These are phyloP conservation scores for Teratosphaeria nubilosa DNA, from an alignment of 2,329 filamentous ascomycete species.

Conservation along the genomic window DNA sequence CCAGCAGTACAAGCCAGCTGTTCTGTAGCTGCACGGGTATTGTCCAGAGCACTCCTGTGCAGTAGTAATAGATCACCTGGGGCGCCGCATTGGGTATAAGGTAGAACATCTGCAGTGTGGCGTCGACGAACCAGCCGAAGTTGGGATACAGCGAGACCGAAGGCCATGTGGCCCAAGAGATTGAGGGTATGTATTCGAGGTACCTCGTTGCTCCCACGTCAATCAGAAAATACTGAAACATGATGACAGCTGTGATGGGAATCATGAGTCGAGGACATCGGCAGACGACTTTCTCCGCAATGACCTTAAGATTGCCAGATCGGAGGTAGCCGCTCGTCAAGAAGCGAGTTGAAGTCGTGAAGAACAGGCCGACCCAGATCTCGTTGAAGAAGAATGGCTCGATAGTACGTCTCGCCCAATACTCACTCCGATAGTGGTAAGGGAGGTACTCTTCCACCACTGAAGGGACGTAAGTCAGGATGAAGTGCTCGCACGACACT, in stretches of 20 bases:
- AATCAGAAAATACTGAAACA: constrained; percentile 39
- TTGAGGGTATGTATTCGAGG: constrained; percentile 35
- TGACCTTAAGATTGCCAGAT: constrained; percentile 31
- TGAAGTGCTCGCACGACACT: constrained; percentile 36
- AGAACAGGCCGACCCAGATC: constrained; percentile 39
- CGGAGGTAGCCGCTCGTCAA: constrained; percentile 32
- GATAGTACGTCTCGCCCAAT: constrained; percentile 33
- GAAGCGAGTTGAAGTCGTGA: constrained; percentile 40
- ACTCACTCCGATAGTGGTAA: constrained; percentile 31
- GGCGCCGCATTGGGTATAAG: constrained; percentile 39
- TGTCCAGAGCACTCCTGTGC: constrained; percentile 41
- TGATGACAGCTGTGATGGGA: constrained; percentile 32
- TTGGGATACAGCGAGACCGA: constrained; percentile 31
- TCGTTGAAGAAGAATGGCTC: constrained; percentile 37
- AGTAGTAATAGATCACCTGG: constrained; percentile 38
- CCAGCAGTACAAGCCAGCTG: constrained; percentile 35
- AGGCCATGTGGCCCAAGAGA: constrained; percentile 41
- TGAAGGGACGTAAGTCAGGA: constrained; percentile 32
- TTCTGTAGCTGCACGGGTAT: constrained; percentile 40
- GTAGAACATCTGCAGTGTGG: constrained; percentile 36
- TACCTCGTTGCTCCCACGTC: constrained; percentile 34
- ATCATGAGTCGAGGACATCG: constrained; percentile 37
- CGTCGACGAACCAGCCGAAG: constrained; percentile 34
- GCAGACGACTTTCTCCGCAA: constrained; percentile 35
- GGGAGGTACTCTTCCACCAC: constrained; percentile 28